Conservation (phyloP, 1,284 basidiomycete species). For the Xanthoconium separans region DNA sequence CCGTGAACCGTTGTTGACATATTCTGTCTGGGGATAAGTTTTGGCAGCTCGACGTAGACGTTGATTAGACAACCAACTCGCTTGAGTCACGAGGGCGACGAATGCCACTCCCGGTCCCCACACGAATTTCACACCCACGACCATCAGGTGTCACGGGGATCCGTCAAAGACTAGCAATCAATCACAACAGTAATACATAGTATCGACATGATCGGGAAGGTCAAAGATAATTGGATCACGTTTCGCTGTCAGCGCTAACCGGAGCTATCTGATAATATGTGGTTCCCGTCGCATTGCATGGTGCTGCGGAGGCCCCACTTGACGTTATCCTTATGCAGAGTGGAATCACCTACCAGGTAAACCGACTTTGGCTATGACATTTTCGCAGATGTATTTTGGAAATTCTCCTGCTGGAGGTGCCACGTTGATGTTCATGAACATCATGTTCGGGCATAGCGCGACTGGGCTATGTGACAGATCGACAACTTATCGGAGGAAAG, state of each 20-base stretch:
- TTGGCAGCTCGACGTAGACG: neutral
- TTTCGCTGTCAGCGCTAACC: neutral
- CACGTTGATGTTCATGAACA: constrained; percentile 25
- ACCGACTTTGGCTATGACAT: constrained; percentile 43
- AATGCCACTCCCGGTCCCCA: neutral
- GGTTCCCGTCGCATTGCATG: too few relatives aligned
- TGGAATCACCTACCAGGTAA: constrained; percentile 33
- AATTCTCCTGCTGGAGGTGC: constrained; percentile 39
- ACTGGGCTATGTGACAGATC: constrained; percentile 55
- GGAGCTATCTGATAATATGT: neutral
- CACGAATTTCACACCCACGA: neutral
- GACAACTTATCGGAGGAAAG: constrained; percentile 39
- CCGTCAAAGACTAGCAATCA: too few relatives aligned
- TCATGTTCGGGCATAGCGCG: constrained; percentile 44
- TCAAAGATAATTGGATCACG: neutral
- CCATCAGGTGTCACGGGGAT: constrained; percentile 1
- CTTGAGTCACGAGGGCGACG: neutral
- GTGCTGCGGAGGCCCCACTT: too few relatives aligned
- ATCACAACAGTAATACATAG: neutral
- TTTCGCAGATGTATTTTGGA: constrained; percentile 41
- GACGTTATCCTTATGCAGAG: neutral
- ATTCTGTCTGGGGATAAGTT: constrained; percentile 6
- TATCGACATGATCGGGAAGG: neutral
- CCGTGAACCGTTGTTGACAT: neutral
- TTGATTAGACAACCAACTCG: neutral